Percentiles rank a stretch among this genome's conserved stretches.
These are phyloP conservation scores for Nemania abortiva DNA, from an alignment of 2,329 filamentous ascomycete genomes.

Conservation along the genomic window DNA sequence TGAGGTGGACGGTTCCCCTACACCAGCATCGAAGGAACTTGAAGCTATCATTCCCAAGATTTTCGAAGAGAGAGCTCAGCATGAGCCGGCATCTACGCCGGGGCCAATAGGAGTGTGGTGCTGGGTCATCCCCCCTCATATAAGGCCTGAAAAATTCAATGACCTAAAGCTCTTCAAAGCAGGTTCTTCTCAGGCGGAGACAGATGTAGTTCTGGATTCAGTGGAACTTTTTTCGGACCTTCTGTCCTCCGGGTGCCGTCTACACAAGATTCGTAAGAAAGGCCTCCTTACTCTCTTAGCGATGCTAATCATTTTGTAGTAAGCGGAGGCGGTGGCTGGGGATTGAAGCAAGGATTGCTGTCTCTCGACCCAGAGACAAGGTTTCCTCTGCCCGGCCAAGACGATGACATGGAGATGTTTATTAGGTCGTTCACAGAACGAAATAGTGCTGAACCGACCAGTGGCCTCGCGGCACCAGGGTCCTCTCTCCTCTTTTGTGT, in stretches of 20 bases:
- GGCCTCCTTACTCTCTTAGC: constrained; percentile 29
- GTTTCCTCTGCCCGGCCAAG: constrained; percentile 63
- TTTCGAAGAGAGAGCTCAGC: constrained; percentile 58
- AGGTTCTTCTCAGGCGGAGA: constrained; percentile 45
- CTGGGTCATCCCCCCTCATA: constrained; percentile 67
- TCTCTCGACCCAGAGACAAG: constrained; percentile 79
- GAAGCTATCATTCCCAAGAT: constrained; percentile 73
- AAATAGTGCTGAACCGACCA: constrained; percentile 53
- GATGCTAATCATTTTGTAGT: constrained; percentile 58
- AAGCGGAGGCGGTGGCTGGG: constrained; percentile 88
- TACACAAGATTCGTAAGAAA: constrained; percentile 61
- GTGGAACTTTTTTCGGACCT: constrained; percentile 51
- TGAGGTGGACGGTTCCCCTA: constrained; percentile 58
- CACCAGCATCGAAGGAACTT: constrained; percentile 78
- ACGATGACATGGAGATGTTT: constrained; percentile 66
- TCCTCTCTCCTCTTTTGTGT: constrained; percentile 76
- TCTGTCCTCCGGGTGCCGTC: constrained; percentile 58
- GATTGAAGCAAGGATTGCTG: constrained; percentile 80
- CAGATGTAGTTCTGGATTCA: constrained; percentile 44
- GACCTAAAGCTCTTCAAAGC: constrained; percentile 43
- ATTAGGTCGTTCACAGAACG: constrained; percentile 61
- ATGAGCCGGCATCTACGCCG: constrained; percentile 42
- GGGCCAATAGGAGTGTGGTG: constrained; percentile 77
- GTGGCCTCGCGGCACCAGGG: constrained; percentile 71
- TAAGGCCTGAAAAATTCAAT: constrained; percentile 41